Conservation (phyloP, 164 flowering plant genomes). For the Tetracentron sinense region DNA sequence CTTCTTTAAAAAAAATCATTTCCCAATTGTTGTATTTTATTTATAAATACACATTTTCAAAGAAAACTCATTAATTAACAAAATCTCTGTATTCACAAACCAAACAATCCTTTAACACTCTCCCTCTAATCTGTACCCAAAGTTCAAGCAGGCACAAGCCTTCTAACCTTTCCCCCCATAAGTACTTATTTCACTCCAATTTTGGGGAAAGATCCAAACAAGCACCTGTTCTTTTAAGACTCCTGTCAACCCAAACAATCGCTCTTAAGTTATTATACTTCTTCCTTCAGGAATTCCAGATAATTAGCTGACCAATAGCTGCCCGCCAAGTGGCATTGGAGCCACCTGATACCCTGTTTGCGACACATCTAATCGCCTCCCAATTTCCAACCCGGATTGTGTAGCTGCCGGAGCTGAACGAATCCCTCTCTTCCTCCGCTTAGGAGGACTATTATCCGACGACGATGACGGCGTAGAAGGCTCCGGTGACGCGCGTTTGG, state of each 20-base stretch:
- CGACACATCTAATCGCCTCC: background rate
- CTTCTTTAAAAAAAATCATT: no score
- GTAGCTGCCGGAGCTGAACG: background rate
- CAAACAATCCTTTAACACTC: background rate
- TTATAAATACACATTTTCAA: background rate
- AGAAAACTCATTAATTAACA: background rate
- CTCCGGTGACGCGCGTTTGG: slow-evolving; percentile 17
- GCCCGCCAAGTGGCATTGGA: slow-evolving; percentile 3
- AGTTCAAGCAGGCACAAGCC: no score
- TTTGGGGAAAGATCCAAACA: no score
- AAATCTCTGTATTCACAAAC: background rate
- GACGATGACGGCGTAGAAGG: slow-evolving; percentile 9
- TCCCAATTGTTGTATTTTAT: no score
- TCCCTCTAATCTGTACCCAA: no score
- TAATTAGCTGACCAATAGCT: slow-evolving; percentile 5
- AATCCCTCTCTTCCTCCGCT: slow-evolving; percentile 20
- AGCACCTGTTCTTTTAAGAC: no score
- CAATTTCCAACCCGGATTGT: slow-evolving; percentile 1
- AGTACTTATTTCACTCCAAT: no score
- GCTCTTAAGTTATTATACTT: no score
- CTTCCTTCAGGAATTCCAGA: background rate
- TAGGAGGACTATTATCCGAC: slow-evolving; percentile 14
- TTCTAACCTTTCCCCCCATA: no score
- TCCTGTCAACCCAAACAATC: no score
- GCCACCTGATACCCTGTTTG: background rate